Percentiles rank a stretch among this genome's conserved stretches.
Conservation (phyloP, 2,329 filamentous ascomycete genomes). For the Aspergillus fumigatus region DNA sequence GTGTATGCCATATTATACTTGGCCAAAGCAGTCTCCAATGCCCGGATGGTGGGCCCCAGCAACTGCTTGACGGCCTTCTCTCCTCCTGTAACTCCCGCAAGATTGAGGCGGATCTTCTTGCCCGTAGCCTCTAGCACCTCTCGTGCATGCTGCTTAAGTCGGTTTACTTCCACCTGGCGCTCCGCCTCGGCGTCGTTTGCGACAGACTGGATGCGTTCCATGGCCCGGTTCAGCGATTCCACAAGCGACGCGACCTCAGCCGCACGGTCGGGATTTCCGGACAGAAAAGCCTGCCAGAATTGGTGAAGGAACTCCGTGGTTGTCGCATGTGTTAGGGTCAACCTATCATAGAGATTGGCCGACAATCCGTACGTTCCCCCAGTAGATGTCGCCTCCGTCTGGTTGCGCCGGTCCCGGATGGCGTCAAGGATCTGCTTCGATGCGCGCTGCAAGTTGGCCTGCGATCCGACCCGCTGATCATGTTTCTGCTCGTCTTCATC, state of each 20-base stretch:
- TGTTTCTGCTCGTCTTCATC: constrained; percentile 56
- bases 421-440: constrained; percentile 55
- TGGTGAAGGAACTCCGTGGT: constrained; percentile 95
- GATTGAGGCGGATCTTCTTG: constrained; percentile 66
- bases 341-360: constrained; percentile 52
- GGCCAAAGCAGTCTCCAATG: constrained; percentile 64
- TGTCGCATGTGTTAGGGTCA: constrained; percentile 81
- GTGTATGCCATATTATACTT: constrained; percentile 68
- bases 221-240: constrained; percentile 73
- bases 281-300: constrained; percentile 91
- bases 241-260: constrained; percentile 75
- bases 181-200: constrained; percentile 74
- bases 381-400: constrained; percentile 33
- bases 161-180: constrained; percentile 61
- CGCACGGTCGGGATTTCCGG: constrained; percentile 76
- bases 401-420: constrained; percentile 54
- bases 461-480: constrained; percentile 62
- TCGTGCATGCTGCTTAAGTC: constrained; percentile 64
- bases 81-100: constrained; percentile 65
- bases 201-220: constrained; percentile 74
- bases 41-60: constrained; percentile 67
- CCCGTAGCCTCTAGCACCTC: constrained; percentile 68
- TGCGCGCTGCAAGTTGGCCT: constrained; percentile 56
- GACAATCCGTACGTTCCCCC: constrained; percentile 46
- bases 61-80: constrained; percentile 69